Conservation (phyloP, 2,329 filamentous ascomycete genomes). For the Cryphonectria parasitica region DNA sequence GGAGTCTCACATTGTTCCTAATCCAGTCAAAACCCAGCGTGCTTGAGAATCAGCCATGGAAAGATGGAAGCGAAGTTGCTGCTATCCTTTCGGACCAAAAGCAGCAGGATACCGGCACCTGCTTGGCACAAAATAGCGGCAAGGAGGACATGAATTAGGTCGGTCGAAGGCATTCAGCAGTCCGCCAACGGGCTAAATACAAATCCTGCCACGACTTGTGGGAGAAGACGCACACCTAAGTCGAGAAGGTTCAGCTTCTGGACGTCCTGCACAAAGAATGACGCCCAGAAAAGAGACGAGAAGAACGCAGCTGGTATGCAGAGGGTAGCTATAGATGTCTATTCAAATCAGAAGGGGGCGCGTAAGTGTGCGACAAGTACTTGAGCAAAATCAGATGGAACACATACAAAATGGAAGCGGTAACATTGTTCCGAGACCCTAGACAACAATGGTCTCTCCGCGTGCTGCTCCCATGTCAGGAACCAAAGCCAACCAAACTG, state of each 20-base stretch:
- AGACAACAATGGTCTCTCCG: conserved; percentile 32
- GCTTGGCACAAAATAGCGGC: conserved; percentile 35
- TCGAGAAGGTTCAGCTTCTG: conserved; percentile 38
- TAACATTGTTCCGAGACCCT: conserved; percentile 36
- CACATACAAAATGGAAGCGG: conserved; percentile 13
- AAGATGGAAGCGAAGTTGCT: conserved; percentile 40
- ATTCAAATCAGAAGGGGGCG: not conserved
- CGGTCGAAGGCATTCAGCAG: conserved; percentile 11
- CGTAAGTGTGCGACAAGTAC: not conserved
- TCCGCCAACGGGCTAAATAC: conserved; percentile 33
- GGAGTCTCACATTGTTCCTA: conserved; percentile 12
- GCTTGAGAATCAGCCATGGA: conserved; percentile 39
- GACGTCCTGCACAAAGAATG: conserved; percentile 41
- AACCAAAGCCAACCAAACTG: conserved; percentile 38
- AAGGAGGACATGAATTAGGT: conserved; percentile 36
- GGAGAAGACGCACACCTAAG: conserved; percentile 38
- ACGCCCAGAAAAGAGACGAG: conserved; percentile 41
- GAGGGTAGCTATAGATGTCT: conserved; percentile 38
- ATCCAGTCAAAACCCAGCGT: conserved; percentile 41
- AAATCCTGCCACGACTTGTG: conserved; percentile 41
- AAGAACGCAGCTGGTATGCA: conserved; percentile 40
- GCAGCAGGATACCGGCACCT: conserved; percentile 37
- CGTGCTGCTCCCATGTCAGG: conserved; percentile 38
- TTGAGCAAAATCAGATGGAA: not conserved
- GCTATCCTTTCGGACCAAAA: conserved; percentile 37